Base-by-base conservation (phyloP, 768 basidiomycete genomes). In the Boletus huronensis region DNA sequence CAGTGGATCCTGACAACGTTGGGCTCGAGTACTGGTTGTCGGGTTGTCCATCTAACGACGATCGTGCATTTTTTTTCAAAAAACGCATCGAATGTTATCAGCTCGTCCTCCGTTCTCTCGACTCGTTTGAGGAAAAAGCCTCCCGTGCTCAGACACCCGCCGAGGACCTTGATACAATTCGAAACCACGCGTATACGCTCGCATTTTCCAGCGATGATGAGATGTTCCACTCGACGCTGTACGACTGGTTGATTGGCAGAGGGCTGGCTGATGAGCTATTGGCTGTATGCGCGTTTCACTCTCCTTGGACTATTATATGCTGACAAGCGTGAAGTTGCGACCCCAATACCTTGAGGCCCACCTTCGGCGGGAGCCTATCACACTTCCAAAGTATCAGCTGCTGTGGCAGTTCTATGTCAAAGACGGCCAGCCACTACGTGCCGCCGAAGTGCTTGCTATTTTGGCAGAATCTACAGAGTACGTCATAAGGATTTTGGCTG, bases 321-420 rank as follows among this genome's bases (percentile, higher is more conserved):
- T 64, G 51, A 64, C 40, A 25, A 23, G 53, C 25, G 36, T 47
- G 21, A 64, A 93, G 90, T 86, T 93, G 77, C 83, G 89, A 39
- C 92, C 94, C 0, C 77, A 83, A 17, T 97, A 88, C 72, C 82
- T 98, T 45, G 96, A 97, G 69, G 83, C 85, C 5, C 92, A 95
- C 72, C 82, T 98, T 28, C 79, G 81, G 59, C 82, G 90, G 49
- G 89, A 92, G 53, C 93, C 93, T 19, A 73, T 79, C 1, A 87
- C 87, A 1, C 84, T 89, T 16, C 81, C 88, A 59, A 93, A 94
- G 67, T 85, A 81, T 64, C 91, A 98, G 63, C 74, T 99, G 2
- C 75, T 98, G 3, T 98, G 97, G 97, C 92, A 98, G 64, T 98
- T 92, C 73, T 96, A 97, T 65, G 93, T 96, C 49, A 90, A 96